phyloP scores from a whole-genome alignment of 1,139 yeast genomes.

The Meyerozyma carpophila region DNA sequence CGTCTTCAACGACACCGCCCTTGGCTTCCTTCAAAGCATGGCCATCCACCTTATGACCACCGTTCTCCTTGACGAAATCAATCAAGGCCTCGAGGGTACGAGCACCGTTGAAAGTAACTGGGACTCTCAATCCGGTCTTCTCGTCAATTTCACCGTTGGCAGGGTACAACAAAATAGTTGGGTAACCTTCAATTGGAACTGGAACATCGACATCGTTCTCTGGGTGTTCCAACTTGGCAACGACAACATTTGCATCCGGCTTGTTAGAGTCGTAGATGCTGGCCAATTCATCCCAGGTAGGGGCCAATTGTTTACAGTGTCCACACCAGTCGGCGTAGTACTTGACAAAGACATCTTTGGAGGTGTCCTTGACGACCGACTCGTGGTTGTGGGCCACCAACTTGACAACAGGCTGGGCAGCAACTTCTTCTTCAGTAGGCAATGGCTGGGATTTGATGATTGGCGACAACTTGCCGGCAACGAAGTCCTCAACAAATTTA shows the following conservation, averaged over 20 bases:
- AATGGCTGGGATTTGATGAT: constrained; percentile 80
- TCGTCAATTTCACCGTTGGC: constrained; percentile 74
- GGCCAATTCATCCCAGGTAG: constrained; percentile 85
- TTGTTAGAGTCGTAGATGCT: constrained; percentile 51
- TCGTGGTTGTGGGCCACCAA: constrained; percentile 86
- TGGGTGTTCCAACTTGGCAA: constrained; percentile 89
- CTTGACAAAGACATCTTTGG: constrained; percentile 86
- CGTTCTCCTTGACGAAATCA: constrained; percentile 61
- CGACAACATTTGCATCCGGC: constrained; percentile 48
- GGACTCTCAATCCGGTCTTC: constrained; percentile 48
- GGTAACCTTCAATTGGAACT: constrained; percentile 75
- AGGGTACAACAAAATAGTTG: constrained; percentile 87
- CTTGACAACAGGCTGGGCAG: constrained; percentile 66
- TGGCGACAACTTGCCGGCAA: constrained; percentile 63
- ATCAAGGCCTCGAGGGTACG: constrained; percentile 75
- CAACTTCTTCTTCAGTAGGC: constrained; percentile 63
- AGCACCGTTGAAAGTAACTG: constrained; percentile 61
- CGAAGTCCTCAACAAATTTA: constrained; percentile 59
- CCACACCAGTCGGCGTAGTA: constrained; percentile 99
- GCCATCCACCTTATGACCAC: constrained; percentile 57
- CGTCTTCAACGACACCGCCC: constrained; percentile 19
- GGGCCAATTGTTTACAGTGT: constrained; percentile 94
- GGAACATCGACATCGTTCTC: constrained; percentile 77
- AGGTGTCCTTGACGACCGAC: constrained; percentile 56
- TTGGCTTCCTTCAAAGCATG: constrained; percentile 21